Conservation (phyloP, 768 basidiomycete species). For the Lactarius trivialis region DNA sequence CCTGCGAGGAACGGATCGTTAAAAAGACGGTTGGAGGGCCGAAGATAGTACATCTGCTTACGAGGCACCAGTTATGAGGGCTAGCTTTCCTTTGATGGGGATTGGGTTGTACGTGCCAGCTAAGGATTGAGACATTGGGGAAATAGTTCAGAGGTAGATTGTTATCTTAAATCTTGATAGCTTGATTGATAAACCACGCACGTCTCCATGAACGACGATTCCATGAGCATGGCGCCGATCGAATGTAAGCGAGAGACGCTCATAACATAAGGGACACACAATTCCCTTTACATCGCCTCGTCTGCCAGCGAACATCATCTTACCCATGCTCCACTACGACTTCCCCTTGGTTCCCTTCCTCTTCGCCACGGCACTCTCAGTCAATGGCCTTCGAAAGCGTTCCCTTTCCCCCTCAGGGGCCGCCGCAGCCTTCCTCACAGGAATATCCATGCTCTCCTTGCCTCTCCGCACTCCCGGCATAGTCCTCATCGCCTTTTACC, state of each 20-base stretch:
- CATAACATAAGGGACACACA: background rate
- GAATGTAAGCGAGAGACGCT: background rate
- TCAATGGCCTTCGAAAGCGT: slow-evolving; percentile 65
- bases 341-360: slow-evolving; percentile 38
- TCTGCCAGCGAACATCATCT: background rate
- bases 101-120: slow-evolving; percentile 14
- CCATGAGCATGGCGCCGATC: background rate
- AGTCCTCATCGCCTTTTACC: slow-evolving; percentile 69
- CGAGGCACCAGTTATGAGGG: slow-evolving; percentile 27
- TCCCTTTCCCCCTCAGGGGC: slow-evolving; percentile 78
- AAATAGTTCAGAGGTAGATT: background rate
- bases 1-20: slow-evolving; percentile 26
- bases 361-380: slow-evolving; percentile 48
- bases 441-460: slow-evolving; percentile 65
- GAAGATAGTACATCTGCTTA: slow-evolving; percentile 3
- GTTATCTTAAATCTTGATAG: background rate
- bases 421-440: slow-evolving; percentile 66
- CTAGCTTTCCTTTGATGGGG: slow-evolving; percentile 24
- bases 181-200: background rate
- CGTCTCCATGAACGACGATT: background rate
- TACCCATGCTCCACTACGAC: slow-evolving; percentile 25
- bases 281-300: background rate
- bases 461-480: slow-evolving; percentile 58
- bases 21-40: background rate
- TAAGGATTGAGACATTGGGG: slow-evolving; percentile 14